Evolutionary conservation across 1,284 basidiomycete species (phyloP).

Genomic region (Afroboletus lepidellus): DNA sequence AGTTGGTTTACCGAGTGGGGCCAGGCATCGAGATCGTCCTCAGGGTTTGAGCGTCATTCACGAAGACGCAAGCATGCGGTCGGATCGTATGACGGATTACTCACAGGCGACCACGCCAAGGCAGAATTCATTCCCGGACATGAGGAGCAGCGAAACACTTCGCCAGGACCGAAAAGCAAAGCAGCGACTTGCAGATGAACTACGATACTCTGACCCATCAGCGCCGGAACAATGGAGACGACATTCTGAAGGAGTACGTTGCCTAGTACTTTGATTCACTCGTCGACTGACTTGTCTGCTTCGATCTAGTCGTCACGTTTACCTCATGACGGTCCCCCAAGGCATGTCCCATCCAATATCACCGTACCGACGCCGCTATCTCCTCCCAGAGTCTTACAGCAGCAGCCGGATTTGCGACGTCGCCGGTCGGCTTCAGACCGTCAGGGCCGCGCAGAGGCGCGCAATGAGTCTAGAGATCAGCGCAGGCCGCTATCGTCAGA

Average conservation of each 20-base stretch:
- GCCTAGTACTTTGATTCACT: neutral
- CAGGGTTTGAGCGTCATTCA: conserved; percentile 39
- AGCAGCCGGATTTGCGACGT: conserved; percentile 17
- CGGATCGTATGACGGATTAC: conserved; percentile 26
- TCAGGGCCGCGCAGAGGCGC: conserved; percentile 28
- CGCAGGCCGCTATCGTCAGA: conserved; percentile 32
- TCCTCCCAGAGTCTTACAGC: conserved; percentile 23
- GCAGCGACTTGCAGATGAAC: conserved; percentile 33
- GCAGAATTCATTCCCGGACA: conserved; percentile 14
- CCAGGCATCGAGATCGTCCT: conserved; percentile 28
- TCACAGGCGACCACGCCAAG: conserved; percentile 24
- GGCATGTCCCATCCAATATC: conserved; percentile 22
- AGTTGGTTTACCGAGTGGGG: conserved; percentile 31
- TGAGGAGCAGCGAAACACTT: conserved; percentile 20
- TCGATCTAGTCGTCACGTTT: conserved; percentile 20
- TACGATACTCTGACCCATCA: conserved; percentile 39
- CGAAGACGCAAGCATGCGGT: conserved; percentile 39
- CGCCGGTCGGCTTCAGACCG: conserved; percentile 27
- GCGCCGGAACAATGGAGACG: conserved; percentile 39
- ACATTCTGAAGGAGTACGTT: conserved; percentile 29
- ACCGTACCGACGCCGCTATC: conserved; percentile 31
- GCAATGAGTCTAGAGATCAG: conserved; percentile 20
- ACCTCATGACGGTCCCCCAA: conserved; percentile 8
- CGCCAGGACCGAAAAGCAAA: conserved; percentile 21
- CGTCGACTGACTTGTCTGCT: conserved; percentile 2